These are phyloP conservation scores for Inga laurina DNA, from an alignment of 306 rosid species.

Conservation along the genomic window DNA sequence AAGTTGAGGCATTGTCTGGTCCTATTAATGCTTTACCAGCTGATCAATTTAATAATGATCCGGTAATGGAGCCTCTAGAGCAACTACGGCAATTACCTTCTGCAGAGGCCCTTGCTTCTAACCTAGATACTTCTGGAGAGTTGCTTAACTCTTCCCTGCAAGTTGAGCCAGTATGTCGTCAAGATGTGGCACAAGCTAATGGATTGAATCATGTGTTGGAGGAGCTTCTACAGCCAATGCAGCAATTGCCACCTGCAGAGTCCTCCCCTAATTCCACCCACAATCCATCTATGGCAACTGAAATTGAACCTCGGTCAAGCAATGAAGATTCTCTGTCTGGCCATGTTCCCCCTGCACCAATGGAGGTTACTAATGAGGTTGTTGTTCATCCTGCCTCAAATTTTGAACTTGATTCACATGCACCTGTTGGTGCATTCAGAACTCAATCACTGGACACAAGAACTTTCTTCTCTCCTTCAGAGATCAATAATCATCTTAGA, in stretches of 20 bases:
- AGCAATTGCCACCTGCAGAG: slow-evolving; percentile 32
- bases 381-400: slow-evolving; percentile 24
- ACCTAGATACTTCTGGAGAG: background rate
- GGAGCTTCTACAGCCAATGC: slow-evolving; percentile 43
- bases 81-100: background rate
- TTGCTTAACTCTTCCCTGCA: slow-evolving; percentile 26
- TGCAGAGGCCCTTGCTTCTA: background rate
- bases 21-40: background rate
- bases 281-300: slow-evolving; percentile 27
- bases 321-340: slow-evolving; percentile 27
- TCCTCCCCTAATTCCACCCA: slow-evolving; percentile 31
- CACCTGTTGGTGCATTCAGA: slow-evolving; percentile 30
- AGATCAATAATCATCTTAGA: slow-evolving; percentile 42
- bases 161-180: slow-evolving; percentile 31
- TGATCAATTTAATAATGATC: background rate
- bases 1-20: slow-evolving; percentile 3
- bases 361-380: slow-evolving; percentile 33
- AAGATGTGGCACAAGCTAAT: slow-evolving; percentile 2
- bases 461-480: slow-evolving; percentile 39
- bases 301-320: slow-evolving; percentile 5
- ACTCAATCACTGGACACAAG: slow-evolving; percentile 37
- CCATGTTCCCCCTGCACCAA: slow-evolving; percentile 30
- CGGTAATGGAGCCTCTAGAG: background rate
- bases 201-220: slow-evolving; percentile 26
- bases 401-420: slow-evolving; percentile 24